Conservation (phyloP, 345 rosid species). For the Populus deltoides region DNA sequence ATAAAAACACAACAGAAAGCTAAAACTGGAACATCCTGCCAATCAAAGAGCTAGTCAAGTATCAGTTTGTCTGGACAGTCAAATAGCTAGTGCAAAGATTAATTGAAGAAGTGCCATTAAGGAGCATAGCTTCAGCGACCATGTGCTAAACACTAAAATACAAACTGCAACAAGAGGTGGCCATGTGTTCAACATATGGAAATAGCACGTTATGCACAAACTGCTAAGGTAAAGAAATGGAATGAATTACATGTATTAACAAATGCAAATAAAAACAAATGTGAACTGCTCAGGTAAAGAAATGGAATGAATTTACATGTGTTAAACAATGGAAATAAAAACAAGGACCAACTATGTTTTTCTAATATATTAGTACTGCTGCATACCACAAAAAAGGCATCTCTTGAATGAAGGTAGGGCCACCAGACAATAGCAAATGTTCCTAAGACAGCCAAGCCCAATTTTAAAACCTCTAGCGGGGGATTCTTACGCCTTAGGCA, state of each 20-base stretch:
- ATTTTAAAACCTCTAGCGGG: constrained; percentile 54
- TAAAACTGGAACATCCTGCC: background rate
- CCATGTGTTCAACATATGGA: background rate
- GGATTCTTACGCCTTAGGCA: constrained; percentile 68
- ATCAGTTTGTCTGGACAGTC: background rate
- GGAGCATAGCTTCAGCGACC: background rate
- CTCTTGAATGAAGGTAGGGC: constrained; percentile 73
- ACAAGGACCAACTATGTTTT: background rate
- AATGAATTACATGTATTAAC: background rate
- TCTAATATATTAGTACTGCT: background rate
- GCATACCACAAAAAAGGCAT: constrained; percentile 60
- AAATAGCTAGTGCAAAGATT: background rate
- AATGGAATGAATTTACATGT: background rate
- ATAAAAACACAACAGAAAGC: too few species aligned
- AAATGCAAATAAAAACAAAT: background rate
- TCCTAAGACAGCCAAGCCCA: constrained; percentile 60
- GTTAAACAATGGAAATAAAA: background rate
- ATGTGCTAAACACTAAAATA: background rate
- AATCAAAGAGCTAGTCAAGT: background rate
- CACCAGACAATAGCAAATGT: constrained; percentile 86
- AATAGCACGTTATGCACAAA: background rate
- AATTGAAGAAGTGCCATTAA: background rate
- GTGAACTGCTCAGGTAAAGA: background rate
- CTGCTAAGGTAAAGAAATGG: background rate
- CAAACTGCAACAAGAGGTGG: background rate